Percentiles rank a stretch among this genome's conserved stretches.
These are phyloP conservation scores for Ogataea polymorpha DNA, from an alignment of 805 yeast genomes.

Conservation along the genomic window DNA sequence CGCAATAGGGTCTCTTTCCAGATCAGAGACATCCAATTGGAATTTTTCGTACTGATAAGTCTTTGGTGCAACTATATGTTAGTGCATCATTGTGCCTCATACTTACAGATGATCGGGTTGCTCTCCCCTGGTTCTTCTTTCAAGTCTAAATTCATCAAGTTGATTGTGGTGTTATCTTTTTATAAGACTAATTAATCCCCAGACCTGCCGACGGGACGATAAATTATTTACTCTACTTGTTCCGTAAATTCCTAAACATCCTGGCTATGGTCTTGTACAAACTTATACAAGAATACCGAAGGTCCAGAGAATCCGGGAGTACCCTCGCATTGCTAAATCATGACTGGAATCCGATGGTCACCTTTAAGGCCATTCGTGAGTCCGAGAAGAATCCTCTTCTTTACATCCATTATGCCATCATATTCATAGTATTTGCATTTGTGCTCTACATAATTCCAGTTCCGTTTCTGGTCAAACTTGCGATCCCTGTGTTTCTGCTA, in stretches of 20 bases:
- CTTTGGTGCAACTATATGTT: slow-evolving; percentile 64
- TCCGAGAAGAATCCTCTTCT: slow-evolving; percentile 5
- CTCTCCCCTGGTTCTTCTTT: slow-evolving; percentile 19
- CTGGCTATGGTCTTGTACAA: slow-evolving; percentile 9
- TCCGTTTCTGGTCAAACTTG: slow-evolving; percentile 15
- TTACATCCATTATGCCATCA: slow-evolving; percentile 18
- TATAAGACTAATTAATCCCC: not conserved
- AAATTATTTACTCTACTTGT: not conserved
- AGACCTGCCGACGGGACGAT: slow-evolving; percentile 5
- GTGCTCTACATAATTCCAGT: slow-evolving; percentile 26
- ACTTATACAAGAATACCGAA: slow-evolving; percentile 14
- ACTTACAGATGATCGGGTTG: slow-evolving; percentile 32
- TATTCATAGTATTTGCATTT: slow-evolving; percentile 21
- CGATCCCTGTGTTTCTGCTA: slow-evolving; percentile 11
- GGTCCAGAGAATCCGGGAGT: slow-evolving; percentile 12
- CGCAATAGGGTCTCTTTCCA: slow-evolving; percentile 58
- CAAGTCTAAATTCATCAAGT: slow-evolving; percentile 24
- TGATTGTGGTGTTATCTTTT: slow-evolving; percentile 3
- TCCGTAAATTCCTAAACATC: slow-evolving; percentile 2
- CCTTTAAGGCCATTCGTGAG: slow-evolving; percentile 7
- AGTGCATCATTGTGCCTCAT: not conserved
- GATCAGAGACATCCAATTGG: slow-evolving; percentile 51
- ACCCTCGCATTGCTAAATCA: slow-evolving; percentile 14
- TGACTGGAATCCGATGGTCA: slow-evolving; percentile 12
- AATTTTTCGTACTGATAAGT: slow-evolving; percentile 83